A percentile compares a stretch with the other conserved stretches of the same genome.
phyloP scores from a whole-genome alignment of 441 rosid genomes.

The Daphne laureola region DNA sequence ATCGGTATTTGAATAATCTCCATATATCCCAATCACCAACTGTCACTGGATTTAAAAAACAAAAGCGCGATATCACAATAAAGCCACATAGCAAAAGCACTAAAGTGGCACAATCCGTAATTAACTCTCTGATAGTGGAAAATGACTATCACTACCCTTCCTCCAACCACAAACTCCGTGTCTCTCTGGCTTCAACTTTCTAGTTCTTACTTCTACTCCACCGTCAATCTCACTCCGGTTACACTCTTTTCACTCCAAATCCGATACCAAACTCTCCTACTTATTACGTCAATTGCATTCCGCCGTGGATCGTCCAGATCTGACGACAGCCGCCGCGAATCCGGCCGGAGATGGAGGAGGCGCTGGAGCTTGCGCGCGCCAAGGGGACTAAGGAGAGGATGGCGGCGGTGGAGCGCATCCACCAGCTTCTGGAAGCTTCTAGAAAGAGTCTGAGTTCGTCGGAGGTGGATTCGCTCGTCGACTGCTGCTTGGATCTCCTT shows the following conservation, averaged over 20 bases:
- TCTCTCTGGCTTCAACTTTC: slow-evolving; percentile 10
- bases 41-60: no score
- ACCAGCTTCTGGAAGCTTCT: slow-evolving; percentile 86
- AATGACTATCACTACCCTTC: neutral
- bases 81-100: neutral
- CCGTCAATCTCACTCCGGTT: neutral
- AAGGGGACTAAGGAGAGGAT: slow-evolving; percentile 97
- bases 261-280: slow-evolving; percentile 2
- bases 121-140: slow-evolving; percentile 1
- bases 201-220: no score
- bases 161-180: slow-evolving; percentile 17
- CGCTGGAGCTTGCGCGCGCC: slow-evolving; percentile 88
- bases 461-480: slow-evolving; percentile 83
- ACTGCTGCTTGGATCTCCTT: slow-evolving; percentile 94
- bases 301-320: slow-evolving; percentile 31
- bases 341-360: slow-evolving; percentile 78
- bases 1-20: neutral
- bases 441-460: slow-evolving; percentile 65
- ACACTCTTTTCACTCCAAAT: slow-evolving; percentile 6
- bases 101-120: slow-evolving; percentile 19
- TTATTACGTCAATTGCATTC: neutral
- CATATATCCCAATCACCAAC: neutral
- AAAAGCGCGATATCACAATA: no score
- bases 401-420: slow-evolving; percentile 96
- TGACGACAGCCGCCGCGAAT: slow-evolving; percentile 31